phyloP scores from a whole-genome alignment of 2,329 filamentous ascomycete species.

The Ophiostoma sp. region DNA sequence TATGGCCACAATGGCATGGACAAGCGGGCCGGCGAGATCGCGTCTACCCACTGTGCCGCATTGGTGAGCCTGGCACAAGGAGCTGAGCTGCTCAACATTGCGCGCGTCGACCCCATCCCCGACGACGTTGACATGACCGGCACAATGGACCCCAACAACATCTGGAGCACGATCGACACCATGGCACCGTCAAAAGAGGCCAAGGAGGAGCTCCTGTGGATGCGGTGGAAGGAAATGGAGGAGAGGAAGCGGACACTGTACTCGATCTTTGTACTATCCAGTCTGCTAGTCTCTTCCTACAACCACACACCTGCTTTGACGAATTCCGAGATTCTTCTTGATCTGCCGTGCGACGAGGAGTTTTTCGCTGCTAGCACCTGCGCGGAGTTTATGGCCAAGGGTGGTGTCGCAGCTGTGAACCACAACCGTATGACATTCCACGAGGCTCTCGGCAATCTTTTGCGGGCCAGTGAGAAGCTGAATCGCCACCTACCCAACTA shows the following conservation, averaged over 20 bases:
- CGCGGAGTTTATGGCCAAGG: constrained; percentile 73
- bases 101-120: constrained; percentile 39
- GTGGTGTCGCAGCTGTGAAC: constrained; percentile 63
- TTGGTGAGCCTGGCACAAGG: constrained; percentile 86
- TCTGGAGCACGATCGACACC: constrained; percentile 38
- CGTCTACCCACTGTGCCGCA: constrained; percentile 84
- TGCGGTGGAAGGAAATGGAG: constrained; percentile 80
- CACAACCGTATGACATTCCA: constrained; percentile 74
- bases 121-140: constrained; percentile 51
- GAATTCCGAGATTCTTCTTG: constrained; percentile 86
- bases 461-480: constrained; percentile 66
- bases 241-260: constrained; percentile 92
- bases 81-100: constrained; percentile 61
- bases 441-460: constrained; percentile 70
- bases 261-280: constrained; percentile 85
- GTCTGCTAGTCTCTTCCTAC: constrained; percentile 83
- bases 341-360: constrained; percentile 89
- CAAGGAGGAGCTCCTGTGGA: constrained; percentile 70
- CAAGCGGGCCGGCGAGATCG: constrained; percentile 84
- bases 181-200: constrained; percentile 34
- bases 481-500: constrained; percentile 40
- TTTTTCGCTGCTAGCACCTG: constrained; percentile 79
- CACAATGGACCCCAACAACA: constrained; percentile 41
- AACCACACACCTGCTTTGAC: constrained; percentile 87
- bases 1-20: constrained; percentile 95